Conservation (phyloP, 495 filamentous ascomycete species). For the Amniculicola lignicola region DNA sequence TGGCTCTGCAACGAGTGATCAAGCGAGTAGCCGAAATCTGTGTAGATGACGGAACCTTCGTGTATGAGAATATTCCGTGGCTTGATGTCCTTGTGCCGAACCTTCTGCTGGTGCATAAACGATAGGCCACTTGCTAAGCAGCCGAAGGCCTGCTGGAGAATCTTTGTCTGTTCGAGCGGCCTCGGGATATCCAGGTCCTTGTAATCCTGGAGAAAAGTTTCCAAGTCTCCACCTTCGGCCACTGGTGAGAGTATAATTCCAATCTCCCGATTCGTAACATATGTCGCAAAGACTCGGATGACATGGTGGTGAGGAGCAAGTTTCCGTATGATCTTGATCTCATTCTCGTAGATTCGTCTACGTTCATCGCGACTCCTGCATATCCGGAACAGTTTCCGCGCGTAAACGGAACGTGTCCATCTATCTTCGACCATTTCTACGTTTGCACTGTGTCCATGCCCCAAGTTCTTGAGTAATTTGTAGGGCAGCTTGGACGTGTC, state of each 20-base stretch:
- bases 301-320: slow-evolving; percentile 9
- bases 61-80: slow-evolving; percentile 23
- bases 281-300: slow-evolving; percentile 12
- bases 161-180: background rate
- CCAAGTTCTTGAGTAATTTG: slow-evolving; percentile 5
- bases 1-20: background rate
- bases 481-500: slow-evolving; percentile 9
- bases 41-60: background rate
- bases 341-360: slow-evolving; percentile 4
- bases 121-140: slow-evolving; percentile 15
- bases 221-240: slow-evolving; percentile 3
- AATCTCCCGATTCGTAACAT: slow-evolving; percentile 5
- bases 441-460: slow-evolving; percentile 3
- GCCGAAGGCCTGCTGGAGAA: slow-evolving; percentile 6
- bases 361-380: background rate
- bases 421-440: slow-evolving; percentile 21
- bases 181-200: slow-evolving; percentile 4
- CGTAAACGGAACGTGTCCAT: slow-evolving; percentile 8
- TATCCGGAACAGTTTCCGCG: slow-evolving; percentile 10
- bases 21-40: slow-evolving; percentile 15
- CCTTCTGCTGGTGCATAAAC: slow-evolving; percentile 15
- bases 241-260: slow-evolving; percentile 4
- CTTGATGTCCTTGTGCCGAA: slow-evolving; percentile 25
- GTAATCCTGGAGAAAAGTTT: background rate
- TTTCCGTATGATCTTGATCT: slow-evolving; percentile 14